Conservation (phyloP, 1,284 basidiomycete species). For the Irpex sp. region DNA sequence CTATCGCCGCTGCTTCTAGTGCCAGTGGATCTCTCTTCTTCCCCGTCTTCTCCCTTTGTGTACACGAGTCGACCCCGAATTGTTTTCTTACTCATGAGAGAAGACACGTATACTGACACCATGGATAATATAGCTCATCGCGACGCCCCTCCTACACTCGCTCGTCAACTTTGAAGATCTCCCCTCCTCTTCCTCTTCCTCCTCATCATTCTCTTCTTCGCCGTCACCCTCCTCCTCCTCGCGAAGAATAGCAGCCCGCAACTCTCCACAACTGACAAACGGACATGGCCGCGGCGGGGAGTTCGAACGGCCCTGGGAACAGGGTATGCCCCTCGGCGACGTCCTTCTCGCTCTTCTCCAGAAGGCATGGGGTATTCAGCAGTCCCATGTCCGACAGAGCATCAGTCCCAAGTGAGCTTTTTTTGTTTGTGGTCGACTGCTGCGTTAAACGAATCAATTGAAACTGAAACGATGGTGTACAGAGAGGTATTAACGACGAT, state of each 20-base stretch:
- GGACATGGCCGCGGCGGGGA: constrained; percentile 50
- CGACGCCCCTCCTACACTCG: constrained; percentile 58
- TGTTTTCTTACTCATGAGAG: too few relatives aligned
- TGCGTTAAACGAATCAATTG: too few relatives aligned
- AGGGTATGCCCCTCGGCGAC: constrained; percentile 65
- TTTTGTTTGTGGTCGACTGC: not conserved
- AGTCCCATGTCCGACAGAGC: constrained; percentile 41
- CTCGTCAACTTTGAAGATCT: constrained; percentile 54
- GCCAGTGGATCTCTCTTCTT: too few relatives aligned
- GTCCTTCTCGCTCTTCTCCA: constrained; percentile 53
- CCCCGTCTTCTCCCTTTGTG: too few relatives aligned
- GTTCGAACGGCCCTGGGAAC: constrained; percentile 47
- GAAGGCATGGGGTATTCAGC: constrained; percentile 59
- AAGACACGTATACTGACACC: too few relatives aligned
- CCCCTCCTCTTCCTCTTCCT: constrained; percentile 34
- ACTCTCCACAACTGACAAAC: constrained; percentile 67
- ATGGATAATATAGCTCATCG: constrained; percentile 46
- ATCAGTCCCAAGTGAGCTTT: constrained; percentile 61
- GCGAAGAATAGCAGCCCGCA: constrained; percentile 38
- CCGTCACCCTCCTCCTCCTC: constrained; percentile 34
- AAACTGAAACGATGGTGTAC: not conserved
- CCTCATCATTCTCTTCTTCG: constrained; percentile 33
- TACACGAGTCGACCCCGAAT: too few relatives aligned
- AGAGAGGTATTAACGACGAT: constrained; percentile 64
- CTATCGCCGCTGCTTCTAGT: too few relatives aligned